Evolutionary conservation across 768 basidiomycete species (phyloP).

Genomic region (Pholiota conissans): DNA sequence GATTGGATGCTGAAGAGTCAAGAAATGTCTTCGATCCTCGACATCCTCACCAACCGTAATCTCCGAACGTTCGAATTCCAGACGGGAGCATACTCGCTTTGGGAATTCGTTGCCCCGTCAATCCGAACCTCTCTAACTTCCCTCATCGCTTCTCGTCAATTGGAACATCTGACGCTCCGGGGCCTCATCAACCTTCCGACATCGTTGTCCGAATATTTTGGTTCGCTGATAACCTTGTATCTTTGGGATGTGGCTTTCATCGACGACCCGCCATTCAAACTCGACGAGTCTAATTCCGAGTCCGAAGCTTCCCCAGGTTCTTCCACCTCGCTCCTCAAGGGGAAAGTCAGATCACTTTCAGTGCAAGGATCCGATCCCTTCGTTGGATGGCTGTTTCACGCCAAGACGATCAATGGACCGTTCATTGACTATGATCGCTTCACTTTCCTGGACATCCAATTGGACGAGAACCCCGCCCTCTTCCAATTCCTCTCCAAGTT

Average conservation of each 20-base stretch:
- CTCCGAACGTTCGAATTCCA: not conserved
- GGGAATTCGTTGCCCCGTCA: not conserved
- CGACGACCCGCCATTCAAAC: no score
- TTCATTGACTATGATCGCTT: conserved; percentile 2
- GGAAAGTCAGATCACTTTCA: not conserved
- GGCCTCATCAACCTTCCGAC: not conserved
- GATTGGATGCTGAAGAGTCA: not conserved
- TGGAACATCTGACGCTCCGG: not conserved
- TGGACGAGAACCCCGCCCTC: not conserved
- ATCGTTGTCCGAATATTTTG: not conserved
- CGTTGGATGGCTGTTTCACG: not conserved
- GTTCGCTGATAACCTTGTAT: not conserved
- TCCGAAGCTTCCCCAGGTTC: no score
- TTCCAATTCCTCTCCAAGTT: not conserved
- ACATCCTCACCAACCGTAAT: not conserved
- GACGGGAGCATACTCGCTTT: not conserved
- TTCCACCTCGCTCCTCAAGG: no score
- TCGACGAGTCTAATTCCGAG: not conserved
- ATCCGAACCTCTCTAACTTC: not conserved
- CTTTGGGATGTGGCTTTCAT: not conserved
- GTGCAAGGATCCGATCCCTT: not conserved
- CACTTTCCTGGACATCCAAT: not conserved
- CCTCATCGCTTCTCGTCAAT: not conserved
- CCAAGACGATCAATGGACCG: not conserved
- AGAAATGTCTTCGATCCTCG: not conserved